Evolutionary conservation across 129 eudicot species (phyloP).

Genomic region (Centella asiatica): DNA sequence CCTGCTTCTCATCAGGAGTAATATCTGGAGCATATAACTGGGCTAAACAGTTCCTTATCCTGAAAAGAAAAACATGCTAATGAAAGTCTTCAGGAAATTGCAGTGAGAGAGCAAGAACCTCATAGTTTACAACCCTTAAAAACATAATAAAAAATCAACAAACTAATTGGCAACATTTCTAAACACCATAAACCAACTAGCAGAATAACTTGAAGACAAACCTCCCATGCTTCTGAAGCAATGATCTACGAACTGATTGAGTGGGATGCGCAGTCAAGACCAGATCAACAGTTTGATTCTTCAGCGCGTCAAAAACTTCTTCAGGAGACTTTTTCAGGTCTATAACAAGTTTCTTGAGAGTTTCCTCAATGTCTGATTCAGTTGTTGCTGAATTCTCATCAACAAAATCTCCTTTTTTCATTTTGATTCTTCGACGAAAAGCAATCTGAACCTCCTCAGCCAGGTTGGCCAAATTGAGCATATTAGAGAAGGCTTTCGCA

Average conservation of each 20-base stretch:
- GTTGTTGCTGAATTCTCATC: constrained; percentile 83
- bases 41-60: constrained; percentile 82
- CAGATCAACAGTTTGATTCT: constrained; percentile 90
- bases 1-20: constrained; percentile 92
- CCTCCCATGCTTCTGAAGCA: constrained; percentile 98
- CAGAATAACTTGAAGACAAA: constrained; percentile 14
- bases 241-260: constrained; percentile 83
- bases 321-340: constrained; percentile 75
- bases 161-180: not conserved
- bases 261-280: constrained; percentile 96
- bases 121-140: not conserved
- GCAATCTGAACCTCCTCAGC: constrained; percentile 98
- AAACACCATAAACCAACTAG: not conserved
- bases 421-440: constrained; percentile 56
- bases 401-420: constrained; percentile 70
- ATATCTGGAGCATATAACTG: constrained; percentile 87
- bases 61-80: constrained; percentile 4
- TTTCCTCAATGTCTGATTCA: constrained; percentile 91
- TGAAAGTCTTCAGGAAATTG: not conserved
- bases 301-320: constrained; percentile 83
- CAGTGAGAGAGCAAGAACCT: not conserved
- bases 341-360: constrained; percentile 67
- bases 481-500: constrained; percentile 84
- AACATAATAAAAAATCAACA: no score
- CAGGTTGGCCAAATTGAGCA: constrained; percentile 92